These are phyloP conservation scores for Yarrowia porcina DNA, from an alignment of 805 yeast species.

Conservation along the genomic window DNA sequence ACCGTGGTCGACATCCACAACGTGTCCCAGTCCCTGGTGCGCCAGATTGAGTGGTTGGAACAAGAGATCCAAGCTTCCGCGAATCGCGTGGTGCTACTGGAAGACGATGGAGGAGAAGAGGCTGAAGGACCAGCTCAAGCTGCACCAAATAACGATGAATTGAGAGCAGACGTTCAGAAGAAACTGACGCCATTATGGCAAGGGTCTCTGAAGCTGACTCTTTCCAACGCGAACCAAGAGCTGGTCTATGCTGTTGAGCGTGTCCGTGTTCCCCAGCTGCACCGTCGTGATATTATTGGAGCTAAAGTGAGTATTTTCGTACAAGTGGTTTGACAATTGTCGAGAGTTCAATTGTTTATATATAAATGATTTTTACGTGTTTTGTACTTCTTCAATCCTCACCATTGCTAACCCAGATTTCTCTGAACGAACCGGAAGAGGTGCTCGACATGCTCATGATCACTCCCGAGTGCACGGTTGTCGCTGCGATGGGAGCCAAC, in stretches of 20 bases:
- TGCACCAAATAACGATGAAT: neutral
- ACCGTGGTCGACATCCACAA: constrained; percentile 30
- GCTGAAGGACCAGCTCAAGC: neutral
- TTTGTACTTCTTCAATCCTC: neutral
- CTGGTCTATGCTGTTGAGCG: constrained; percentile 10
- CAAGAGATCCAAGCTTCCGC: constrained; percentile 21
- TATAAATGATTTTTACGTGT: neutral
- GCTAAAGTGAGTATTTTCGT: constrained; percentile 12
- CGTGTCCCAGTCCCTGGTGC: constrained; percentile 35
- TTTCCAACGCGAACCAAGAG: neutral
- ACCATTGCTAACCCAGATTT: neutral
- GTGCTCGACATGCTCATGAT: constrained; percentile 28
- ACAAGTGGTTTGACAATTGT: neutral
- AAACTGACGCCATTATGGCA: constrained; percentile 9
- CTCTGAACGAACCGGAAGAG: neutral
- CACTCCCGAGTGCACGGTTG: constrained; percentile 27
- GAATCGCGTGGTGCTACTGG: constrained; percentile 13
- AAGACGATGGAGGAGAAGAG: neutral
- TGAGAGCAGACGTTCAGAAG: neutral
- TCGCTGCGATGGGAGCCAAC: constrained; percentile 26
- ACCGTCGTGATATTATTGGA: neutral
- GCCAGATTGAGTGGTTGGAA: constrained; percentile 32
- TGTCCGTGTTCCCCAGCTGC: neutral
- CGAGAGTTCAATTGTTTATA: neutral
- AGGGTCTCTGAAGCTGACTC: neutral